Base-by-base conservation (phyloP, 306 rosid species). In the Lablab purpureus region DNA sequence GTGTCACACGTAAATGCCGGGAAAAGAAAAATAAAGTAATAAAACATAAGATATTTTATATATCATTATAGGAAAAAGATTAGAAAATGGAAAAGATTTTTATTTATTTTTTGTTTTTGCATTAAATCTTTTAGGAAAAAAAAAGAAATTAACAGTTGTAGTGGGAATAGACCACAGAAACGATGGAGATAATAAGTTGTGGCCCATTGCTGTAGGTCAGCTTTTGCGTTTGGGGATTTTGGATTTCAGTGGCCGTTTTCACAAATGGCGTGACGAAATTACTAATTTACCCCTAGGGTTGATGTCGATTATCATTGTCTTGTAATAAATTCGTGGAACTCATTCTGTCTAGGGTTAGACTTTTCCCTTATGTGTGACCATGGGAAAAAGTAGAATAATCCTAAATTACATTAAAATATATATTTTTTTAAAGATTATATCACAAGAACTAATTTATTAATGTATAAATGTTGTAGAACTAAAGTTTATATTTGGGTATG, bases 131-230 rank as follows among this genome's bases (percentile, higher is more conserved):
- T 32, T 11, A 37, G 74, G 22, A 75, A 43, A 9, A 40, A 10
- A 40, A 32, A 32, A 5, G 5, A 49, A 30, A n/a, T 22, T 41
- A 76, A 76, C 27, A 37, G 80, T 71, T 32, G 50, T 56, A 84
- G 85, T 76, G 88, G 90, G 86, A 87, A 85, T 92, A 85, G 88
- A 70, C 65, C 73, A 80, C 81, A 52, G 87, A 88, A 63, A 85
- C 78, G 83, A 87, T 68, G 87, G 67, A 60, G 91, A 88, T 85
- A 77, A 81, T 50, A 83, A 75, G 85, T 78, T 19, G 71, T 78
- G 89, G 89, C 81, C 89, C 87, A 77, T 68, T 73, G 78, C 77
- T 87, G 37, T 79, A 28, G 89, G 88, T 88, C 88, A 84, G 88
- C 80, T 28, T 81, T 75, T 85, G 84, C 81, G 46, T 36, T 63